Percentiles rank a stretch among this genome's conserved stretches.
These are phyloP conservation scores for Paragyromitra xinjiangensis DNA, from an alignment of 495 filamentous ascomycete species.

Conservation along the genomic window DNA sequence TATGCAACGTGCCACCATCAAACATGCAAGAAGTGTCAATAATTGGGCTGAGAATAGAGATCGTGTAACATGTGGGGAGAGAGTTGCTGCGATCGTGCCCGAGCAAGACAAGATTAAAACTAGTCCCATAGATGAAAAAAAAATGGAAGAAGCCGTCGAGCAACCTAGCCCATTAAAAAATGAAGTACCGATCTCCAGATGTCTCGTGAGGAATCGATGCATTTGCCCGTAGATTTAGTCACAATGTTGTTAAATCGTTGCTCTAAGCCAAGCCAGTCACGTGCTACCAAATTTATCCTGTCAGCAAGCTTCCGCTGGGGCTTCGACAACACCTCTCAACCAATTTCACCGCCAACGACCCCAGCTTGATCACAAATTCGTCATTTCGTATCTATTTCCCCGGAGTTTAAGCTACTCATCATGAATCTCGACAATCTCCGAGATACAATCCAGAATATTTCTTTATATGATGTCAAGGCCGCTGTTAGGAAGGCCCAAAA, in stretches of 20 bases:
- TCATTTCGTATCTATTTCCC: slow-evolving; percentile 12
- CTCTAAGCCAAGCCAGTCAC: slow-evolving; percentile 31
- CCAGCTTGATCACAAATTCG: slow-evolving; percentile 10
- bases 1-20: slow-evolving; percentile 40
- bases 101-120: slow-evolving; percentile 7
- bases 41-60: slow-evolving; percentile 3
- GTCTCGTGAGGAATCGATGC: slow-evolving; percentile 1
- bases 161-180: background rate
- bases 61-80: slow-evolving; percentile 1
- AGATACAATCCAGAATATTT: slow-evolving; percentile 91
- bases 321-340: slow-evolving; percentile 36
- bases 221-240: slow-evolving; percentile 17
- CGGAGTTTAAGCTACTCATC: slow-evolving; percentile 28
- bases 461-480: slow-evolving; percentile 95
- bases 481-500: slow-evolving; percentile 98
- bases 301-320: slow-evolving; percentile 32
- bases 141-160: background rate
- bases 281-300: slow-evolving; percentile 31
- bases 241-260: background rate
- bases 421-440: slow-evolving; percentile 68
- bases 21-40: slow-evolving; percentile 29
- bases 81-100: too few relatives aligned
- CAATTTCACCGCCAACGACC: slow-evolving; percentile 12
- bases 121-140: slow-evolving; percentile 35
- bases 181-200: background rate